Base-by-base conservation (phyloP, 1,284 basidiomycete genomes). In the Ceratobasidium papillatum region DNA sequence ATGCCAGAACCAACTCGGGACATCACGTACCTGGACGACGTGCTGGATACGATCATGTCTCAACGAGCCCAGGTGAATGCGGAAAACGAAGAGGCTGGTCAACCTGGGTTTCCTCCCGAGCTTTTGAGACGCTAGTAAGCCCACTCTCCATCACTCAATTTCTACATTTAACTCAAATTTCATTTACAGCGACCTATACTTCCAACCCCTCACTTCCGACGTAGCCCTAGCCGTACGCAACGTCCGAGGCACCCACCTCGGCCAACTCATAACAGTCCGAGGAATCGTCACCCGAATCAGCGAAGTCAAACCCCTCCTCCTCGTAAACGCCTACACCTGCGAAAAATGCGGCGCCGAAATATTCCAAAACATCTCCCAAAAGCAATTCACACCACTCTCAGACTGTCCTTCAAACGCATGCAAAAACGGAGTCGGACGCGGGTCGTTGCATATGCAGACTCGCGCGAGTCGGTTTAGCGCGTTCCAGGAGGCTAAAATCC, bases 261-360 rank as follows among this genome's bases (percentile, higher is more conserved):
- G 98, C 66, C 91, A 90, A 79, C 87, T 99, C 76, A 96, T 99
- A 81, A 98, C 95, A 25, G 93, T 98, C 76, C 93, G 97, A 56
- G 98, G 97, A 63, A 99, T 99, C 79, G 96, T 99, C 66, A 99
- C 96, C 22, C 94, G 98, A 74, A 96, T 99, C 2, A 98, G 95
- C 8, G 98, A 99, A 86, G 98, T 99, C 81, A 99, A 99, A 81
- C 98, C 98, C 9, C 90, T 98, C 41, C 88, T 99, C 14, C 91
- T 95, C 78, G 96, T 99, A 81, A 98, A 98, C 83, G 98, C 97
- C 36, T 99, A 99, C 83, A 98, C 98, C 0, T 99, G 98, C 84
- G 98, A 99, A 82, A 91, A 94, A 66, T 99, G 98, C 81, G 98
- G 98, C 61, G 94, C 94, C 64, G 98, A 99, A 82, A 97, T 97